phyloP scores from a whole-genome alignment of 192 early-diverging fungal species.

The Rhizophagus prolifer region DNA sequence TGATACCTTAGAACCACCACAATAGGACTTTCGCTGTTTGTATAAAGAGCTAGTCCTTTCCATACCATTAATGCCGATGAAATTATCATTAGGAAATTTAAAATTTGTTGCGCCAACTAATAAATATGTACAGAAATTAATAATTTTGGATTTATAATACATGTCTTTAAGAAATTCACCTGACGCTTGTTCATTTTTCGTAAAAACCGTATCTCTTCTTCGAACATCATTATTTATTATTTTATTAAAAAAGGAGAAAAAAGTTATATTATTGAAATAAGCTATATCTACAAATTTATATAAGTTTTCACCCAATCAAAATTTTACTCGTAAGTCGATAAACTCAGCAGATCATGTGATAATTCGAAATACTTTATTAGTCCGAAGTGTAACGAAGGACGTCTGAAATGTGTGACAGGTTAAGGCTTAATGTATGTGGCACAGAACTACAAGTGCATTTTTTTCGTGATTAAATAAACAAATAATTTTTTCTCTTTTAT shows the following conservation, averaged over 20 bases:
- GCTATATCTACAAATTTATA: too few species aligned
- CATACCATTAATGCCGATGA: slow-evolving; percentile 95
- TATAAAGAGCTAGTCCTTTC: slow-evolving; percentile 84
- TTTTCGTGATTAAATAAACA: too few species aligned
- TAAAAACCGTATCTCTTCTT: slow-evolving; percentile 23
- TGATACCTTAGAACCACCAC: slow-evolving; percentile 90
- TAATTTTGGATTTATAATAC: background rate
- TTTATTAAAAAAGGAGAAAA: background rate
- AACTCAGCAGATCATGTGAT: too few species aligned
- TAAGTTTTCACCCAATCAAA: too few species aligned
- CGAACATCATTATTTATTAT: slow-evolving; percentile 22
- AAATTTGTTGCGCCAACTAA: slow-evolving; percentile 60
- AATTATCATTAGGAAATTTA: slow-evolving; percentile 88
- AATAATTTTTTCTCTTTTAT: too few species aligned
- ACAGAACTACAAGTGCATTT: too few species aligned
- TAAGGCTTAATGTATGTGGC: too few species aligned
- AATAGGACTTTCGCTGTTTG: slow-evolving; percentile 93
- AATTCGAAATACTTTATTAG: too few species aligned
- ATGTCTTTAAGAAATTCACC: background rate
- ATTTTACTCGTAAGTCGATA: too few species aligned
- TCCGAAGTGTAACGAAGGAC: too few species aligned
- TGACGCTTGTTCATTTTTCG: slow-evolving; percentile 26
- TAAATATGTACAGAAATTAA: background rate
- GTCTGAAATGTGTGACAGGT: too few species aligned
- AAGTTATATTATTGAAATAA: too few species aligned